These are phyloP conservation scores for Jackrogersella minutella DNA, from an alignment of 495 filamentous ascomycete species.

Conservation along the genomic window DNA sequence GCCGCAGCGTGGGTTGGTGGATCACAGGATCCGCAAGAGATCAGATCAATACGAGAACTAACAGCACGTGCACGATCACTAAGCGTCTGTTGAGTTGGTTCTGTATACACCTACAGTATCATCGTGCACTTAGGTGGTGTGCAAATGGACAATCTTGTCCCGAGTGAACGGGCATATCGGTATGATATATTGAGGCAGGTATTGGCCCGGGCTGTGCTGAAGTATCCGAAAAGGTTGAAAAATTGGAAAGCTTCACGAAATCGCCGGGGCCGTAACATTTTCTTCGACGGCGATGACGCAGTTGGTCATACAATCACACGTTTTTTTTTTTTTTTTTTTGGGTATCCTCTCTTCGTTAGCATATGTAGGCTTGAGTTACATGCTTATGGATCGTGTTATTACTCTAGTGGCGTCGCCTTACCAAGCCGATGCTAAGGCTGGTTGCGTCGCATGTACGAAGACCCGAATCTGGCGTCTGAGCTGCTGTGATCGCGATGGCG, in stretches of 20 bases:
- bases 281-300: conserved; percentile 17
- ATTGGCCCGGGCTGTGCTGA: background rate
- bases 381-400: background rate
- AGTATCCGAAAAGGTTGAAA: background rate
- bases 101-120: too few relatives aligned
- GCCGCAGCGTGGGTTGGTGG: conserved; percentile 28
- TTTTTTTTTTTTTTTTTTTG: too few relatives aligned
- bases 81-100: background rate
- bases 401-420: background rate
- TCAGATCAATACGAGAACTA: conserved; percentile 20
- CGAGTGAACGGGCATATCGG: background rate
- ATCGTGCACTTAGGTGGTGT: too few relatives aligned
- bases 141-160: background rate
- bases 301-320: conserved; percentile 4
- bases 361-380: conserved; percentile 6
- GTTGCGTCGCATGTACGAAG: background rate
- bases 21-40: conserved; percentile 6
- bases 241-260: background rate
- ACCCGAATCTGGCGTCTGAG: background rate
- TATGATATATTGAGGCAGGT: background rate
- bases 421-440: background rate
- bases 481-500: conserved; percentile 25
- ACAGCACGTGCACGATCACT: conserved; percentile 3
- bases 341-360: too few relatives aligned
- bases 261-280: background rate